These are phyloP conservation scores for Dillenia turbinata DNA, from an alignment of 164 flowering plant species.

Conservation along the genomic window DNA sequence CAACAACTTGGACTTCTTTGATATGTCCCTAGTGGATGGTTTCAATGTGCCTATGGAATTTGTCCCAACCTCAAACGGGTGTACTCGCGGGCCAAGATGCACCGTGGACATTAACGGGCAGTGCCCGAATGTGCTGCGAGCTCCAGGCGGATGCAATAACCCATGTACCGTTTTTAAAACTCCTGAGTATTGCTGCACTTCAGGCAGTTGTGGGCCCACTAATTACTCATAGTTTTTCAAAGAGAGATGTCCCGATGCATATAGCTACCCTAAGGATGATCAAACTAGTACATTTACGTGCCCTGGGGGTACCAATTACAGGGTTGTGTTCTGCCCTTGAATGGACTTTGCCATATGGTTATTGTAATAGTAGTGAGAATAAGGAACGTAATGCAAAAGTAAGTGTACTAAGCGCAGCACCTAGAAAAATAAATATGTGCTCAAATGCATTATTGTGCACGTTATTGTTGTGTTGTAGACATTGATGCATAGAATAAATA, in stretches of 20 bases:
- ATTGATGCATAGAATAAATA: no score
- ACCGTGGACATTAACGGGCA: conserved; percentile 18
- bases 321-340: conserved; percentile 12
- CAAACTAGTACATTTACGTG: conserved; percentile 22
- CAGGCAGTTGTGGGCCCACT: conserved; percentile 15
- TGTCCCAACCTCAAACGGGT: conserved; percentile 8
- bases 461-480: no score
- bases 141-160: conserved; percentile 25
- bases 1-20: conserved; percentile 24
- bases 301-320: conserved; percentile 18
- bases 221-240: conserved; percentile 20
- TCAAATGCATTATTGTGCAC: no score
- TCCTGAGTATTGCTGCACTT: conserved; percentile 18
- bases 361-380: no score
- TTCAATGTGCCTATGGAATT: conserved; percentile 33
- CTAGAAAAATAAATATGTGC: no score
- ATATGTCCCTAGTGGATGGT: conserved; percentile 36
- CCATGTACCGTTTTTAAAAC: conserved; percentile 24
- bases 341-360: no score
- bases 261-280: conserved; percentile 30
- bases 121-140: conserved; percentile 18
- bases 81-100: conserved; percentile 7
- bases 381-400: no score
- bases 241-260: conserved; percentile 24
- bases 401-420: no score